Evolutionary conservation across 257 asterid species (phyloP).

Genomic region (Jaltomata sinuosa): DNA sequence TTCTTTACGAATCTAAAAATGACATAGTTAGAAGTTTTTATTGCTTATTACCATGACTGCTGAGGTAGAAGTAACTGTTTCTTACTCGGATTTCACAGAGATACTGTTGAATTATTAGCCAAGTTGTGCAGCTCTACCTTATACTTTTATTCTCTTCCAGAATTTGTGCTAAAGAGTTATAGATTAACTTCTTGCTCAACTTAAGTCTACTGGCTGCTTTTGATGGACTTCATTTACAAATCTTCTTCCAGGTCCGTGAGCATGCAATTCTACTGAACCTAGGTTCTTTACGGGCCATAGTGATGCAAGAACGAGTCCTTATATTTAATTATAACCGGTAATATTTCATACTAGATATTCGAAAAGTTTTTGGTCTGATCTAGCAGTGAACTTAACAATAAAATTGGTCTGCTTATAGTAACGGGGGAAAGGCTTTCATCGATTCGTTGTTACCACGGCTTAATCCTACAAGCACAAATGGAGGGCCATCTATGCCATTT

Average conservation of each 20-base stretch:
- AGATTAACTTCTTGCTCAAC: background rate
- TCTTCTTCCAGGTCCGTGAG: constrained; percentile 63
- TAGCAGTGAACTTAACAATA: background rate
- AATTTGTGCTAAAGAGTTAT: background rate
- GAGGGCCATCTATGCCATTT: constrained; percentile 93
- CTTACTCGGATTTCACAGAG: background rate
- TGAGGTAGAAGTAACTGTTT: background rate
- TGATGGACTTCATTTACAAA: background rate
- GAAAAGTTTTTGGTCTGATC: background rate
- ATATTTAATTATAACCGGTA: constrained; percentile 97
- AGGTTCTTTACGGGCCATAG: constrained; percentile 91
- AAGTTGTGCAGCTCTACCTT: background rate
- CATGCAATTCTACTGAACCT: constrained; percentile 86
- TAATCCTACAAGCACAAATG: constrained; percentile 59
- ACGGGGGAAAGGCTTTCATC: constrained; percentile 94
- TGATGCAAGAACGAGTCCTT: constrained; percentile 75
- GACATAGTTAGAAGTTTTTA: background rate
- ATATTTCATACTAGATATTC: background rate
- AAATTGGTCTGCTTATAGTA: constrained; percentile 32
- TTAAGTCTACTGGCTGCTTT: background rate
- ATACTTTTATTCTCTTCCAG: background rate
- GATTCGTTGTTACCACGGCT: constrained; percentile 86
- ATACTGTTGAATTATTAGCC: background rate
- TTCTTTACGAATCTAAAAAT: background rate
- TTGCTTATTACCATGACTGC: background rate